Base-by-base conservation (phyloP, 305 asterid genomes). In the Fraxinus greggii region DNA sequence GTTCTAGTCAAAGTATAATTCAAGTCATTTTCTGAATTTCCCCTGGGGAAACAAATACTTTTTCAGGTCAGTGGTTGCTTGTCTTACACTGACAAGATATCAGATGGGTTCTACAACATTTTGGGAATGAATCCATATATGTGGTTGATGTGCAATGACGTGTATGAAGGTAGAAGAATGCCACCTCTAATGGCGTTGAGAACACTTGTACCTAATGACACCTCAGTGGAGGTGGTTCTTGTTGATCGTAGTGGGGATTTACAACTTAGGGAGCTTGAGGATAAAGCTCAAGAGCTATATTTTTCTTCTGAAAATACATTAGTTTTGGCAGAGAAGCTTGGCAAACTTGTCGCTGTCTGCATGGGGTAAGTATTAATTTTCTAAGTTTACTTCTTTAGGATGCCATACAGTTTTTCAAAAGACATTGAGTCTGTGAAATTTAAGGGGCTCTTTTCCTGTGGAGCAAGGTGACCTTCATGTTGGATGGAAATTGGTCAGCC, bases 71-170 rank as follows among this genome's bases (percentile, higher is more conserved):
- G 91, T 90, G 98, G 99, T 75, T 90, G 94, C 80, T 89, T 96
- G 90, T 91, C 98, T 12, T 94, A 96, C 88, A 54, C 83, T 29
- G 99, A 93, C 85, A 94, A 88, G 89, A 91, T 96, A 80, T 88
- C 95, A n/a, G 98, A 96, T 86, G 99, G 98, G 75, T 96, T 96
- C 86, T 96, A 96, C 65, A 96, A 88, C 88, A 90, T 96, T 72
- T 77, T 92, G 88, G 99, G 99, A 45, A 92, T 96, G 95, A 89
- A 94, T 81, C 99, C 99, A 9, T 90, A 94, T 72, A 82, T 96
- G 72, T 96, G 99, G 99, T 72, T 90, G 79, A 94, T 93, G 97
- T 93, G 98, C 91, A 94, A 93, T 85, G 91, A 91, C n/a, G 31
- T 78, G 33, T 94, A 91, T 82, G 97, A 94, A 86, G 97, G 98